A percentile compares a stretch with the other conserved stretches of the same genome.
Evolutionary conservation across 2,329 filamentous ascomycete genomes (phyloP).

Genomic region (Fusarium sambucinum): DNA sequence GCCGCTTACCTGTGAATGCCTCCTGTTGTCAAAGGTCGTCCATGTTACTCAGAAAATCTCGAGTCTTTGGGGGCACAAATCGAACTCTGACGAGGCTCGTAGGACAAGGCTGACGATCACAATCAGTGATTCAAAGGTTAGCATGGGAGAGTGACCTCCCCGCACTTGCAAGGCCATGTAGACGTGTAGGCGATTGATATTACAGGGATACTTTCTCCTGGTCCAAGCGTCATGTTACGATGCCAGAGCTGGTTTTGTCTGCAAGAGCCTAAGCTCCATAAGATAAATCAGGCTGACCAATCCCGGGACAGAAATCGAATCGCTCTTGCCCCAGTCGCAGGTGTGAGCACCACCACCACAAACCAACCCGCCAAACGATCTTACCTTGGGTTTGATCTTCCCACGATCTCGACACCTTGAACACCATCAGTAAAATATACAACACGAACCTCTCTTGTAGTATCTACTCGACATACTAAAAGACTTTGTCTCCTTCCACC

Average conservation of each 20-base stretch:
- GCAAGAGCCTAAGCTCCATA: conserved; percentile 35
- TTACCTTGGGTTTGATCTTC: conserved; percentile 38
- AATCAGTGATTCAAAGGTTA: conserved; percentile 1
- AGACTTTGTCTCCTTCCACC: conserved; percentile 10
- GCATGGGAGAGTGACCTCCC: conserved; percentile 41
- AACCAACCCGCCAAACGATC: conserved; percentile 39
- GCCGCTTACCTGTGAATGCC: neutral
- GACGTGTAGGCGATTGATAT: conserved; percentile 18
- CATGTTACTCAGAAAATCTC: conserved; percentile 22
- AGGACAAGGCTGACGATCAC: conserved; percentile 37
- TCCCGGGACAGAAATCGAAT: conserved; percentile 31
- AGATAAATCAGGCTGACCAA: conserved; percentile 32
- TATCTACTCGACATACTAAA: neutral
- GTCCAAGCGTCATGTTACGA: conserved; percentile 41
- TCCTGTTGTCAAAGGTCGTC: neutral
- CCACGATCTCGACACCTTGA: conserved; percentile 20
- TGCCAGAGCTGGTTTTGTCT: conserved; percentile 36
- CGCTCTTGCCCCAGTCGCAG: conserved; percentile 41
- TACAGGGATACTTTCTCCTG: conserved; percentile 34
- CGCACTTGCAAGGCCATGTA: conserved; percentile 37
- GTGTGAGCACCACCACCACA: conserved; percentile 39
- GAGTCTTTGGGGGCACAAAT: conserved; percentile 28
- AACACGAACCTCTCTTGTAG: neutral
- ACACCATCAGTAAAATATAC: conserved; percentile 19
- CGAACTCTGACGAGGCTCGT: conserved; percentile 31